Base-by-base conservation (phyloP, 805 yeast genomes). In the Jamesozyma piceae region DNA sequence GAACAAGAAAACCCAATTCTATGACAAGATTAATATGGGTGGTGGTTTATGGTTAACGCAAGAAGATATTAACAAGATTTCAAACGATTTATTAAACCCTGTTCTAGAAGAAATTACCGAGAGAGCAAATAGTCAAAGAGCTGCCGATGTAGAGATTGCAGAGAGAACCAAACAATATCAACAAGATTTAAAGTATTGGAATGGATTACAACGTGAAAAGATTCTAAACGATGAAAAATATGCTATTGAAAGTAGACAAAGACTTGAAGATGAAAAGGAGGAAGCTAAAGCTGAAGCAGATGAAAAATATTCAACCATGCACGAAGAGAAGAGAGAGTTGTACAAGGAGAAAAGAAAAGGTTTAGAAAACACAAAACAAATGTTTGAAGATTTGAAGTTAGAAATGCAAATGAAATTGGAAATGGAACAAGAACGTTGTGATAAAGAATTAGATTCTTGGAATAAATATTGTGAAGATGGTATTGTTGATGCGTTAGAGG, bases 21-120 rank as follows among this genome's bases (percentile, higher is more conserved):
- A 9, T 39, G 77, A 79, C 49, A 75, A 80, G 60, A 68, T 87
- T 53, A 72, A 86, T 55, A 65, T 90, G 48, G 98, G 98, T 46
- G 96, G 95, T 50, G 97, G 97, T 2, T 71, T 86, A 46, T 75
- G 73, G 55, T 77, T 90, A 73, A 71, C 84, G 33, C 82, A 75
- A 46, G 74, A 70, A 18, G 97, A 89, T 57, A 76, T 92, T 48
- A 82, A 84, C 47, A 73, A 74, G 42, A 77, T 92, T 67, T 97
- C 98, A 17, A 66, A 77, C 45, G 73, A 80, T 38, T 71, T 85
- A 55, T 95, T 90, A 45, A 72, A 74, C 50, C 98, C 98, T 10
- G 89, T 90, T 6, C 68, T 90, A 54, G 72, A 69, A 34, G 90
- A 87, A 62, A 77, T 92, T 55, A 69, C 74, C 51, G 65, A 71